A percentile compares a stretch with the other conserved stretches of the same genome.
These are phyloP conservation scores for Rhodotorula sp. DNA, from an alignment of 1,284 basidiomycete species.

Conservation along the genomic window DNA sequence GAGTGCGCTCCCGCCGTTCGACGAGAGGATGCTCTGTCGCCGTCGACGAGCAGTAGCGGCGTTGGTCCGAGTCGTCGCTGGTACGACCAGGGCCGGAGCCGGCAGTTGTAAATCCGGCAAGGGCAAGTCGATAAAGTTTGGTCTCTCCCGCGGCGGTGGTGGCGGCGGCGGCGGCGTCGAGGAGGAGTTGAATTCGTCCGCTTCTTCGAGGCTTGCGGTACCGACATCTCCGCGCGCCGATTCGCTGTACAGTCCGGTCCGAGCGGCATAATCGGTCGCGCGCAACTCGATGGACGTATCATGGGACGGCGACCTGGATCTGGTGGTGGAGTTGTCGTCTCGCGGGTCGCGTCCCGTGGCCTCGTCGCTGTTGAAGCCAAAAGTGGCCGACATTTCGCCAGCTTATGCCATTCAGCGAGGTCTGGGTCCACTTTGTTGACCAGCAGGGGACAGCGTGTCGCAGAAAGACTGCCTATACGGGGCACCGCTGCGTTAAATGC, in stretches of 20 bases:
- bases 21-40: neutral
- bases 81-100: slow-evolving; percentile 17
- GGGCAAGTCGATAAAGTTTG: slow-evolving; percentile 29
- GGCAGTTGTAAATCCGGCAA: slow-evolving; percentile 36
- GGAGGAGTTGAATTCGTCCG: slow-evolving; percentile 2
- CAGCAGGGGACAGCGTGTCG: too few species aligned
- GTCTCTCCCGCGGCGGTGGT: neutral
- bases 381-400: neutral
- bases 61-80: neutral
- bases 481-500: too few species aligned
- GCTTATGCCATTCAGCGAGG: slow-evolving; percentile 22
- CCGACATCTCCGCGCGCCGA: neutral
- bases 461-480: too few species aligned
- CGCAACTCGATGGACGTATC: too few species aligned
- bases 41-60: neutral
- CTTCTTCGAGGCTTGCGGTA: neutral
- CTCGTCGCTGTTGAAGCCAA: neutral
- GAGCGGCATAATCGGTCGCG: neutral
- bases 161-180: neutral
- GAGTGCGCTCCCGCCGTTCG: neutral
- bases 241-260: neutral
- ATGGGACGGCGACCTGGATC: too few species aligned
- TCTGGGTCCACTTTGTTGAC: too few species aligned
- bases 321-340: too few species aligned
- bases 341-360: neutral